Evolutionary conservation across 2,329 filamentous ascomycete genomes (phyloP), one percentile per base, ranked within the genome.

Genomic region (Raffaelea ambrosiae): DNA sequence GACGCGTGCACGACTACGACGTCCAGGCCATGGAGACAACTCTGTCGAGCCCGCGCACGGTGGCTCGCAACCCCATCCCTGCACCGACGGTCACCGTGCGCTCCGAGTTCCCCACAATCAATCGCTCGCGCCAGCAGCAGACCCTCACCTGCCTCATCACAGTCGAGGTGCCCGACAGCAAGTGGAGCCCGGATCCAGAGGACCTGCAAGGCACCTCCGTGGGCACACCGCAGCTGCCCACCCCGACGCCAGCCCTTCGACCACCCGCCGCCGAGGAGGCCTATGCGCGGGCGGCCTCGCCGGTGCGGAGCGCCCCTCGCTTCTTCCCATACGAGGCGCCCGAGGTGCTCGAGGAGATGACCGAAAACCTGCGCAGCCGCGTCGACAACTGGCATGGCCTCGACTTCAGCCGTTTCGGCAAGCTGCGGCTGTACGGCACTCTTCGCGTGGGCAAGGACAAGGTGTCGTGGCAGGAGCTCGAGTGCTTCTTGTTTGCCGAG

Each of bases 341-440:
- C 3, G 86, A 90, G 57, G 81, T 82, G 5, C 64, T 97, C 49
- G 84, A 93, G 47, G 83, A 91, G 54, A 86, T 93, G 60, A 94
- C 90, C 0, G 88, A 96, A 59, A 87, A 83, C 53, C 69, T 98
- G 50, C 82, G 88, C 49, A 79, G 72, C 41, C 83, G 90, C n/a
- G 93, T 98, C 11, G 93, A 98, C 59, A 96, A 97, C 58, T 98
- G 93, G 93, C 93, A 98, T 63, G 91, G 93, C 0, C 73, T 98
- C 19, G 91, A 97, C 61, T 96, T 96, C 60, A 80, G 81, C 60
- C 80, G 87, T 76, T 98, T 98, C 62, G 93, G 93, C 53, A 95
- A 93, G 61, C 74, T 98, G 55, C 82, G 90, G 29, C 71, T 97
- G 29, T 90, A 95, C 59, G 91, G 89, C 23, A 90, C 85, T 3